These are phyloP conservation scores for Kalaharituber pfeilii DNA, from an alignment of 2,329 filamentous ascomycete genomes.

Conservation along the genomic window DNA sequence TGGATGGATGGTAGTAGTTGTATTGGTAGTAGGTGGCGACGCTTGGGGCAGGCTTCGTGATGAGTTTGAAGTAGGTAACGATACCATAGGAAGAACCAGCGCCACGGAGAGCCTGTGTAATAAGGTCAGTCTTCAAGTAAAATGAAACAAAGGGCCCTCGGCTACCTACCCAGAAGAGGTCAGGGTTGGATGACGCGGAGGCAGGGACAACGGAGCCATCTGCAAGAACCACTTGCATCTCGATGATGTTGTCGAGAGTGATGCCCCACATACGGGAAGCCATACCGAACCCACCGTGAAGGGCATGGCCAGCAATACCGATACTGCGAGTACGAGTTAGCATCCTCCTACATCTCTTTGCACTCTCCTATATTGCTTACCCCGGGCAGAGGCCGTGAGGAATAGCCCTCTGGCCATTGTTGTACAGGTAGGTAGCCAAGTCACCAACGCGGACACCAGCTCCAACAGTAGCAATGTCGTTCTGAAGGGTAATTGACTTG, in stretches of 20 bases:
- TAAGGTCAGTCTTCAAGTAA: no score
- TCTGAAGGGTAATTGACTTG: slow-evolving; percentile 38
- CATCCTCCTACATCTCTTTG: not conserved
- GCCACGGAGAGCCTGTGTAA: slow-evolving; percentile 34
- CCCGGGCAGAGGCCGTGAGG: slow-evolving; percentile 43
- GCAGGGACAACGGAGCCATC: slow-evolving; percentile 36
- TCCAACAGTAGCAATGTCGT: slow-evolving; percentile 39
- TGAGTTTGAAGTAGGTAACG: slow-evolving; percentile 40
- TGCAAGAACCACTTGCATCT: slow-evolving; percentile 40
- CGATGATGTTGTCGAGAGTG: slow-evolving; percentile 38
- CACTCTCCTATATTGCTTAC: slow-evolving; percentile 18
- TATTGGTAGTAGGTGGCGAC: slow-evolving; percentile 39
- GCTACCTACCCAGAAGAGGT: slow-evolving; percentile 35
- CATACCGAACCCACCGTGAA: slow-evolving; percentile 40
- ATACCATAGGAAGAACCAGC: slow-evolving; percentile 41
- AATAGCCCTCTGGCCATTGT: slow-evolving; percentile 36
- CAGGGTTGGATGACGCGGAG: slow-evolving; percentile 33
- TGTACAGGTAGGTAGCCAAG: slow-evolving; percentile 35
- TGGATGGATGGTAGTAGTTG: slow-evolving; percentile 38
- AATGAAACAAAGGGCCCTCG: not conserved
- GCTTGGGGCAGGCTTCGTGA: slow-evolving; percentile 38
- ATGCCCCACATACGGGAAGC: slow-evolving; percentile 43
- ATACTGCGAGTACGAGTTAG: slow-evolving; percentile 22
- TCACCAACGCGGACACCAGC: slow-evolving; percentile 37
- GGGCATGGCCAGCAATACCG: slow-evolving; percentile 32